phyloP scores from a whole-genome alignment of 1,139 yeast species.

The Suhomyces choctaworum region DNA sequence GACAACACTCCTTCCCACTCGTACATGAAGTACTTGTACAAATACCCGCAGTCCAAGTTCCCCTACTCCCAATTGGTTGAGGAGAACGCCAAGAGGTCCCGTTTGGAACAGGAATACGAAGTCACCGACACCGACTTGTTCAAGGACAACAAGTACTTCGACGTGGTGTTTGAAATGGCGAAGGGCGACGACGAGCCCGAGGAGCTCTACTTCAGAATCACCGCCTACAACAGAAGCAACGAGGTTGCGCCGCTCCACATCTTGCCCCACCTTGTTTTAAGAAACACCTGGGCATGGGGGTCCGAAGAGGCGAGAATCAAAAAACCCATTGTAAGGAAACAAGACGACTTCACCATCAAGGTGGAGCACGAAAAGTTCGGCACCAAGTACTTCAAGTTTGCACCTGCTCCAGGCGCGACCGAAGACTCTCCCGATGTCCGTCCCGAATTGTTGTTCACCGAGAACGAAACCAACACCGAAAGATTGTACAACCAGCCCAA shows the following conservation, averaged over 20 bases:
- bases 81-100: constrained; percentile 64
- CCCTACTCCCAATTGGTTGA: constrained; percentile 79
- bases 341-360: constrained; percentile 50
- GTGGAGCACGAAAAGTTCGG: constrained; percentile 76
- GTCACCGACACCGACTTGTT: constrained; percentile 75
- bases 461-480: constrained; percentile 79
- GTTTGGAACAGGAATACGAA: constrained; percentile 71
- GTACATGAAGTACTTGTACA: constrained; percentile 89
- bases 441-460: constrained; percentile 78
- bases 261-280: constrained; percentile 79
- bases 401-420: constrained; percentile 82
- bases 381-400: constrained; percentile 66
- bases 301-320: constrained; percentile 47
- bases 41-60: constrained; percentile 82
- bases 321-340: constrained; percentile 55
- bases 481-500: constrained; percentile 66
- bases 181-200: constrained; percentile 82
- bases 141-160: constrained; percentile 81
- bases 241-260: constrained; percentile 87
- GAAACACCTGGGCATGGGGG: constrained; percentile 97
- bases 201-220: constrained; percentile 77
- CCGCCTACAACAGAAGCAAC: constrained; percentile 85
- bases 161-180: constrained; percentile 89
- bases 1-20: constrained; percentile 95
- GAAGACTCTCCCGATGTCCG: constrained; percentile 66